phyloP scores from a whole-genome alignment of 1,284 basidiomycete genomes.

The Moniliella sp. region DNA sequence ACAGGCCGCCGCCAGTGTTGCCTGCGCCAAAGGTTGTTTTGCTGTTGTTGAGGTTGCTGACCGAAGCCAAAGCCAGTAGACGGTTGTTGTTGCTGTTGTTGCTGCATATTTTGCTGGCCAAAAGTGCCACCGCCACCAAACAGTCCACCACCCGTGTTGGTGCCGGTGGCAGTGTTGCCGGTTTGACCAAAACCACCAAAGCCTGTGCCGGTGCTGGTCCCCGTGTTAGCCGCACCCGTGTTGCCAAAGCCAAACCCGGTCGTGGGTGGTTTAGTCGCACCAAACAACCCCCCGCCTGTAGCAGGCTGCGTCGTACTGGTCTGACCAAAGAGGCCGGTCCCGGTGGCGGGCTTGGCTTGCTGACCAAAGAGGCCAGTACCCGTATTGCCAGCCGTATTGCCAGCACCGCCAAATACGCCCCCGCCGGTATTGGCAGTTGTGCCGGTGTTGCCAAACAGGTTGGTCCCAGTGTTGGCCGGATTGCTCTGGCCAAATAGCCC shows the following conservation, averaged over 20 bases:
- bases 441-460: conserved; percentile 14
- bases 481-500: conserved; percentile 18
- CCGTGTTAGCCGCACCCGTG: not conserved
- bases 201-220: no score
- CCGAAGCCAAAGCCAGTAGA: conserved; percentile 26
- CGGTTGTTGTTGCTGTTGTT: conserved; percentile 10
- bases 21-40: conserved; percentile 14
- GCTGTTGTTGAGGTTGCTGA: conserved; percentile 6
- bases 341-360: conserved; percentile 8
- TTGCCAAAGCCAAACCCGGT: conserved; percentile 8
- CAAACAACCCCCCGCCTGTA: conserved; percentile 7
- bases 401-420: conserved; percentile 30
- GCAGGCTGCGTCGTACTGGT: conserved; percentile 14
- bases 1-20: conserved; percentile 3
- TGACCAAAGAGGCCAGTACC: conserved; percentile 30
- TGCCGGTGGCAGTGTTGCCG: no score
- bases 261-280: conserved; percentile 1
- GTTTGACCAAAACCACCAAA: no score
- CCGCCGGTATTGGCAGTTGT: conserved; percentile 10
- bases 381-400: conserved; percentile 9
- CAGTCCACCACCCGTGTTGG: conserved; percentile 1
- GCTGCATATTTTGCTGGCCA: conserved; percentile 1
- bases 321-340: conserved; percentile 1
- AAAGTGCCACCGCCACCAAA: conserved; percentile 3
- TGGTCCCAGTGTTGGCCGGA: conserved; percentile 18